These are phyloP conservation scores for Phytophthora macrochlamydospora DNA, from an alignment of 352 stramenopile species.

Conservation along the genomic window DNA sequence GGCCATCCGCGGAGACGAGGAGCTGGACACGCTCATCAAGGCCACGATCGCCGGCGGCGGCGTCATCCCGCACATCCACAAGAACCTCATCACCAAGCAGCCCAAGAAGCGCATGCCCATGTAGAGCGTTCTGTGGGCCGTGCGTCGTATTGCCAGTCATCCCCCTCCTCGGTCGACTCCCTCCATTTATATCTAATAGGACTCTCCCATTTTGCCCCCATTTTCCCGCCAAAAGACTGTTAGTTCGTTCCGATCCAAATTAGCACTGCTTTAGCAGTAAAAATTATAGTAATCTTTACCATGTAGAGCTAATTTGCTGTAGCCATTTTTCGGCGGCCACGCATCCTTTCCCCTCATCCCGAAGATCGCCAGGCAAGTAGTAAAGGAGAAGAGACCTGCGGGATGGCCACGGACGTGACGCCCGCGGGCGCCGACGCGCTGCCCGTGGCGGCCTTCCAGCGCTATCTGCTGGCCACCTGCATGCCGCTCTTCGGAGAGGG, in stretches of 20 bases:
- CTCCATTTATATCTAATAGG: neutral
- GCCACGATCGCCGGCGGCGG: conserved; percentile 99
- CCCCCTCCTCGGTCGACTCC: neutral
- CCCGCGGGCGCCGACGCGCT: conserved; percentile 43
- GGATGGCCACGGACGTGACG: conserved; percentile 37
- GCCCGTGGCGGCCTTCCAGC: conserved; percentile 48
- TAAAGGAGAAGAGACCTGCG: neutral
- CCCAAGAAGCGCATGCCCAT: conserved; percentile 87
- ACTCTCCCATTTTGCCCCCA: conserved; percentile 2
- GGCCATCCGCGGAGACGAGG: conserved; percentile 99
- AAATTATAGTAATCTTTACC: too few species aligned
- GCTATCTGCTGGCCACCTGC: conserved; percentile 70
- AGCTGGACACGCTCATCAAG: conserved; percentile 99
- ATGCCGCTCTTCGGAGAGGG: conserved; percentile 70
- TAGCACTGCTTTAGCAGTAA: too few species aligned
- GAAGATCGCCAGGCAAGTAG: conserved; percentile 1
- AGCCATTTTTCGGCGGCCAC: too few species aligned
- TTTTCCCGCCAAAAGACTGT: neutral
- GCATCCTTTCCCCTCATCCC: neutral
- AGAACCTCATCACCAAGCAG: conserved; percentile 99
- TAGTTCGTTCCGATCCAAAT: too few species aligned
- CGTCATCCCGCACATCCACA: conserved; percentile 99
- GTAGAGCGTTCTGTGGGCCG: conserved; percentile 25
- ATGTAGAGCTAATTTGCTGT: too few species aligned
- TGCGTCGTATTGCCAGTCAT: conserved; percentile 2